phyloP scores from a whole-genome alignment of 495 filamentous ascomycete genomes.

The Clavariopsis aquatica region DNA sequence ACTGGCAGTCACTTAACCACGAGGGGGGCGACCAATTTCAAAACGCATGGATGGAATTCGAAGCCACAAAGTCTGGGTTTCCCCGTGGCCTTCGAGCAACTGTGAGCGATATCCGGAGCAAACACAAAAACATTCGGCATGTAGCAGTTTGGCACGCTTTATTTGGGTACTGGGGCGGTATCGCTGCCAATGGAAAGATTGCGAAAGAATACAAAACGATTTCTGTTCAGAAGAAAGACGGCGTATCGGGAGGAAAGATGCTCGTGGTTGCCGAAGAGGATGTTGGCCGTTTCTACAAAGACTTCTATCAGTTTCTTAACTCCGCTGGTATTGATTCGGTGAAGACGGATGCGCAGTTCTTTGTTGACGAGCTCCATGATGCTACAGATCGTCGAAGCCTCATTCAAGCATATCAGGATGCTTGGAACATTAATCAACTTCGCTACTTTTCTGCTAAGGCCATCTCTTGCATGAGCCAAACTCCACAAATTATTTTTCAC shows the following conservation, averaged over 20 bases:
- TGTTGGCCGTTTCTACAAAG: slow-evolving; percentile 74
- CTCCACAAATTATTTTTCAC: slow-evolving; percentile 80
- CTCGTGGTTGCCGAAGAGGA: slow-evolving; percentile 73
- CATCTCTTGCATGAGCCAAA: slow-evolving; percentile 91
- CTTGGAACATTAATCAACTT: slow-evolving; percentile 76
- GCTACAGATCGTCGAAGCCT: slow-evolving; percentile 67
- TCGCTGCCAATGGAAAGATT: slow-evolving; percentile 70
- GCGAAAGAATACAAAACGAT: slow-evolving; percentile 77
- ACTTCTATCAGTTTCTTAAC: slow-evolving; percentile 84
- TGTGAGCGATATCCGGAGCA: slow-evolving; percentile 64
- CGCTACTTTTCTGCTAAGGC: slow-evolving; percentile 73
- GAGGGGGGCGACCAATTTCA: slow-evolving; percentile 54
- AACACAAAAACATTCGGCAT: slow-evolving; percentile 73
- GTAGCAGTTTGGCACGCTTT: slow-evolving; percentile 95
- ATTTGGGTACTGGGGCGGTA: slow-evolving; percentile 94
- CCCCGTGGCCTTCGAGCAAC: slow-evolving; percentile 74
- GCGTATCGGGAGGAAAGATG: slow-evolving; percentile 62
- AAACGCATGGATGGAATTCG: slow-evolving; percentile 68
- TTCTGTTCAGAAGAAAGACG: slow-evolving; percentile 58
- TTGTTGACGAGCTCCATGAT: slow-evolving; percentile 71
- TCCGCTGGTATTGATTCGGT: slow-evolving; percentile 73
- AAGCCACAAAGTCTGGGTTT: slow-evolving; percentile 79
- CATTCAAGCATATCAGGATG: slow-evolving; percentile 75
- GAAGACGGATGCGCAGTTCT: slow-evolving; percentile 89
- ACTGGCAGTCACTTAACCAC: slow-evolving; percentile 77